Percentiles rank a stretch among this genome's conserved stretches.
Evolutionary conservation across 495 filamentous ascomycete species (phyloP).

Genomic region (Penicillium flavigenum): DNA sequence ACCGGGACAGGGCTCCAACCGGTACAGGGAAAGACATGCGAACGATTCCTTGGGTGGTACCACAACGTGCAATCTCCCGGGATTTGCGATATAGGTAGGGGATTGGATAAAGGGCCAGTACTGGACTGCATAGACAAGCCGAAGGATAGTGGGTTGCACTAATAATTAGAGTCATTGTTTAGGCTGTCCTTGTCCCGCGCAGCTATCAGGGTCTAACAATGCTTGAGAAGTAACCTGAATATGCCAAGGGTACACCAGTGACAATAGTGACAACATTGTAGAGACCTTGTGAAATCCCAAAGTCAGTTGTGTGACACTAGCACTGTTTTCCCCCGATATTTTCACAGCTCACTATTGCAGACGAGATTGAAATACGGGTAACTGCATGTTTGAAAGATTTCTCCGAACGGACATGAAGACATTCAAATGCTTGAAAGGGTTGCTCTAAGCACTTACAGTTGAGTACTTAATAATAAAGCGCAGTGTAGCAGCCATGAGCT

Average conservation of each 20-base stretch:
- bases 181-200: background rate
- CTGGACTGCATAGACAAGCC: background rate
- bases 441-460: background rate
- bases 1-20: background rate
- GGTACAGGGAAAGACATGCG: background rate
- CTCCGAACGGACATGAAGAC: background rate
- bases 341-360: constrained; percentile 1
- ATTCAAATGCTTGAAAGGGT: constrained; percentile 1
- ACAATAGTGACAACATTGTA: background rate
- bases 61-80: background rate
- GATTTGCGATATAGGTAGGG: background rate
- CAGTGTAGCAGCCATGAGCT: background rate
- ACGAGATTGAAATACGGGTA: background rate
- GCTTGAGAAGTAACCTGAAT: background rate
- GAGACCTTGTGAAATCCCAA: background rate
- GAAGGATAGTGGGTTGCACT: background rate
- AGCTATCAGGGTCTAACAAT: background rate
- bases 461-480: background rate
- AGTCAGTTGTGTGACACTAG: constrained; percentile 5
- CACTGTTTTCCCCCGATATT: constrained; percentile 6
- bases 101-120: background rate
- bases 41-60: constrained; percentile 3
- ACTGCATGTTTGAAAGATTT: background rate
- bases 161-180: background rate
- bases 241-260: background rate